Evolutionary conservation across 139 green algal genomes (phyloP), one percentile per base, ranked within the genome.

Genomic region (Astrephomene gubernaculifera): DNA sequence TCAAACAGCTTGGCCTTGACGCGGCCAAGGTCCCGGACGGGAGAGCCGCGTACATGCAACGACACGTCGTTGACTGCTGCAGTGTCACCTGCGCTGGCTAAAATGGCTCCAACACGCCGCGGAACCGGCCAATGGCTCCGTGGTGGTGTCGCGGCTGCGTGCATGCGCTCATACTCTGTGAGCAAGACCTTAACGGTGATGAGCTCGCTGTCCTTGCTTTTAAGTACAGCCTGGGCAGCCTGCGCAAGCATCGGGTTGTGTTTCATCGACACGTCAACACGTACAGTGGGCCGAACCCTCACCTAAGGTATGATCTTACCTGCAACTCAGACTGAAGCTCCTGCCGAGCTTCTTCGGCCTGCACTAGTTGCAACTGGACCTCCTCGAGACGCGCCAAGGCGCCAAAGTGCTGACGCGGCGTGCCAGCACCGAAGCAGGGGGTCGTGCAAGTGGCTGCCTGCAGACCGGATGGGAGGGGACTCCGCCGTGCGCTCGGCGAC

Each of bases 181-280:
- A 84, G 43, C 61, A 84, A 75, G 3, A 84, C 41, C 43, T 64
- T 84, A n/a, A 63, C 78, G 29, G 63, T 84, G 43, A 29, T 25
- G 17, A 84, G 33, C 33, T 84, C 78, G 41, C 24, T 31, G 24
- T 84, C 78, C 60, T 74, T 84, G 61, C 6, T 74, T n/a, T 43
- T 21, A 29, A 84, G 74, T 1, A 84, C 4, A 10, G 52, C 38
- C 33, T 84, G 61, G 4, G 78, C 78, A 4, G 78, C 78, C 78
- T 84, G 78, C 4, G 24, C 14, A 12, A 36, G n/a, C n/a, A n/a
- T n/a, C n/a, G n/a, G n/a, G n/a, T n/a, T n/a, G n/a, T n/a, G n/a
- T n/a, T n/a, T n/a, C n/a, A n/a, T n/a, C n/a, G n/a, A n/a, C n/a
- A n/a, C n/a, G n/a, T n/a, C n/a, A n/a, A n/a, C n/a, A n/a, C n/a